Conservation (phyloP, 441 rosid species). For the Rhodomyrtus psidioides region DNA sequence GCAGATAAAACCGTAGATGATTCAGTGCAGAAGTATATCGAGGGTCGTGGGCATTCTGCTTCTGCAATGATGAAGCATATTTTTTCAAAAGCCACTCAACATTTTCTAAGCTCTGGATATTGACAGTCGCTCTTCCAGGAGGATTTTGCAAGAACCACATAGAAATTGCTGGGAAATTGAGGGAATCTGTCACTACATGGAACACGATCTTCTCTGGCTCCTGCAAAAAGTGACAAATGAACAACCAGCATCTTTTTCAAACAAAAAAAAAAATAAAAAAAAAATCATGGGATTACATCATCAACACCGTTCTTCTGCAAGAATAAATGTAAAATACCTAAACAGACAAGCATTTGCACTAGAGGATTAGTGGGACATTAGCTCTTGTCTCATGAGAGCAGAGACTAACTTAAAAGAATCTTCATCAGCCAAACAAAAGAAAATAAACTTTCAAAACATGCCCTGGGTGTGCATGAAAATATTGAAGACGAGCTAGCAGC, state of each 20-base stretch:
- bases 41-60: constrained; percentile 49
- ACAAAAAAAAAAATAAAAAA: not conserved
- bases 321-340: not conserved
- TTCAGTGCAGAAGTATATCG: constrained; percentile 67
- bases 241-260: not conserved
- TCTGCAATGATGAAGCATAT: constrained; percentile 39
- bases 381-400: not conserved
- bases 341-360: not conserved
- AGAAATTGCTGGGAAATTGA: constrained; percentile 76
- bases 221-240: constrained; percentile 31
- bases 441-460: not conserved
- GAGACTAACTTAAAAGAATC: not conserved
- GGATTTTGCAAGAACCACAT: constrained; percentile 87
- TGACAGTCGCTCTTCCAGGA: constrained; percentile 54
- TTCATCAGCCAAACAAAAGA: not conserved
- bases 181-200: constrained; percentile 80
- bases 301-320: not conserved
- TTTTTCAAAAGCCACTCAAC: constrained; percentile 44
- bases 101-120: constrained; percentile 59
- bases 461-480: not conserved
- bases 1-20: constrained; percentile 84
- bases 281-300: not conserved
- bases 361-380: not conserved
- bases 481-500: not conserved
- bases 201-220: constrained; percentile 68